A percentile compares a stretch with the other conserved stretches of the same genome.
Evolutionary conservation across 1,284 basidiomycete species (phyloP).

Genomic region (Amylostereum areolatum): DNA sequence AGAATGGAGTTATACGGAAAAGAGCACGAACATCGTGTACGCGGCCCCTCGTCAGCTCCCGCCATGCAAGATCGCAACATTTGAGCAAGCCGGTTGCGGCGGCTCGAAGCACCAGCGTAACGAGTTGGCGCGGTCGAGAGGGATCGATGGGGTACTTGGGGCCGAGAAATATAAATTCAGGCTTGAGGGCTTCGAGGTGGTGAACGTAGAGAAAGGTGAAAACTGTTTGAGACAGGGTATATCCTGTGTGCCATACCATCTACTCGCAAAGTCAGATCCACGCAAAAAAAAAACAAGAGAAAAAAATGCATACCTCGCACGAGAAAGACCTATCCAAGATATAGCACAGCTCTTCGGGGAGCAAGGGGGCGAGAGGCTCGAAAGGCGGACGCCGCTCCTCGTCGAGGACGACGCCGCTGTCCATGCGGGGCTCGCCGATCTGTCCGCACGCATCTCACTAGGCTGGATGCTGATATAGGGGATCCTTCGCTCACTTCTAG

Average conservation of each 20-base stretch:
- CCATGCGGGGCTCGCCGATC: slow-evolving; percentile 89
- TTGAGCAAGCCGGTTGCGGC: slow-evolving; percentile 75
- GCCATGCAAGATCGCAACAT: slow-evolving; percentile 77
- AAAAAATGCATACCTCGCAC: slow-evolving; percentile 58
- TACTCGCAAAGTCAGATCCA: slow-evolving; percentile 26
- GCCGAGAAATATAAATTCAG: slow-evolving; percentile 40
- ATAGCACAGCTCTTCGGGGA: slow-evolving; percentile 79
- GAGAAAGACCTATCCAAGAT: slow-evolving; percentile 77
- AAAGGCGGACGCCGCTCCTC: slow-evolving; percentile 46
- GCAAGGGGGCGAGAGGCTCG: slow-evolving; percentile 56
- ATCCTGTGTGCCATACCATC: slow-evolving; percentile 86
- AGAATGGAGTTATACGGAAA: slow-evolving; percentile 5
- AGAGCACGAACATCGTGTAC: slow-evolving; percentile 66
- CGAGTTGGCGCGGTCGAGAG: slow-evolving; percentile 47
- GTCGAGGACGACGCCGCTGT: slow-evolving; percentile 66
- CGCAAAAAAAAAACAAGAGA: slow-evolving; percentile 11
- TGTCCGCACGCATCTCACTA: slow-evolving; percentile 23
- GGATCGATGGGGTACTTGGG: slow-evolving; percentile 23
- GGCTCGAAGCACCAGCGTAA: slow-evolving; percentile 67
- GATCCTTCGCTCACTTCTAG: slow-evolving; percentile 53
- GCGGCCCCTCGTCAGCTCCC: slow-evolving; percentile 68
- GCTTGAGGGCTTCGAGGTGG: slow-evolving; percentile 53
- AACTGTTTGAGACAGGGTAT: slow-evolving; percentile 80
- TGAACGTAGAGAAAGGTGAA: slow-evolving; percentile 81
- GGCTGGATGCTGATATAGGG: too few species aligned